Conservation (phyloP, 2,329 filamentous ascomycete genomes). For the Talaromyces funiculosus region DNA sequence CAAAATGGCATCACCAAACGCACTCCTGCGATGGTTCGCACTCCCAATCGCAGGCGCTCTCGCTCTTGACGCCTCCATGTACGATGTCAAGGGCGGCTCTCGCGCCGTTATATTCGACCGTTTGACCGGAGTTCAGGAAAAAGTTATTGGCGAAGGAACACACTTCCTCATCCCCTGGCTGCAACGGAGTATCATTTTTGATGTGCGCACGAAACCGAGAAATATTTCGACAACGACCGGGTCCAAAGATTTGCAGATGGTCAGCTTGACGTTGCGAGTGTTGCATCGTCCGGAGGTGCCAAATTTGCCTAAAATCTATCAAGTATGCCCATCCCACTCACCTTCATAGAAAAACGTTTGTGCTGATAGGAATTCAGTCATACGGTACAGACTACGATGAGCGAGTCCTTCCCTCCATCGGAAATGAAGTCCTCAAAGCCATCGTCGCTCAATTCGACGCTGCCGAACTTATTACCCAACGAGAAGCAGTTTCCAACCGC, state of each 20-base stretch:
- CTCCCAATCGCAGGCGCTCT: slow-evolving; percentile 65
- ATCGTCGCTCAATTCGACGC: slow-evolving; percentile 99
- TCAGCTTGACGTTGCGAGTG: slow-evolving; percentile 93
- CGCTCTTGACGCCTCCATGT: slow-evolving; percentile 72
- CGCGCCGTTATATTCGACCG: slow-evolving; percentile 98
- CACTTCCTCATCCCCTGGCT: slow-evolving; percentile 96
- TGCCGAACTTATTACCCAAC: slow-evolving; percentile 96
- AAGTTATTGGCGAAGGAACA: slow-evolving; percentile 89
- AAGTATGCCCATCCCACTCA: slow-evolving; percentile 55
- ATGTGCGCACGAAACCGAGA: slow-evolving; percentile 93
- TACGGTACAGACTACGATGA: slow-evolving; percentile 98
- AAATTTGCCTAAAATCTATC: slow-evolving; percentile 94
- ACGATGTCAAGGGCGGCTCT: slow-evolving; percentile 93
- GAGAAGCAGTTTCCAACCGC: slow-evolving; percentile 90
- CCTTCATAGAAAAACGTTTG: neutral
- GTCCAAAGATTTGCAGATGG: slow-evolving; percentile 99
- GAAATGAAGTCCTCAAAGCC: slow-evolving; percentile 97
- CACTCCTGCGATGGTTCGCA: slow-evolving; percentile 51
- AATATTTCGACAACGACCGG: slow-evolving; percentile 97
- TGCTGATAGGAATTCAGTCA: slow-evolving; percentile 53
- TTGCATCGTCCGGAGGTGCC: slow-evolving; percentile 91
- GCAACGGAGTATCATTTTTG: slow-evolving; percentile 89
- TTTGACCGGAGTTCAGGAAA: slow-evolving; percentile 83
- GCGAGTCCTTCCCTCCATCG: slow-evolving; percentile 94
- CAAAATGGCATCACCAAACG: slow-evolving; percentile 45